Percentiles rank a stretch among this genome's conserved stretches.
Evolutionary conservation across 2,329 filamentous ascomycete species (phyloP).

Genomic region (Microsporum ferrugineum): DNA sequence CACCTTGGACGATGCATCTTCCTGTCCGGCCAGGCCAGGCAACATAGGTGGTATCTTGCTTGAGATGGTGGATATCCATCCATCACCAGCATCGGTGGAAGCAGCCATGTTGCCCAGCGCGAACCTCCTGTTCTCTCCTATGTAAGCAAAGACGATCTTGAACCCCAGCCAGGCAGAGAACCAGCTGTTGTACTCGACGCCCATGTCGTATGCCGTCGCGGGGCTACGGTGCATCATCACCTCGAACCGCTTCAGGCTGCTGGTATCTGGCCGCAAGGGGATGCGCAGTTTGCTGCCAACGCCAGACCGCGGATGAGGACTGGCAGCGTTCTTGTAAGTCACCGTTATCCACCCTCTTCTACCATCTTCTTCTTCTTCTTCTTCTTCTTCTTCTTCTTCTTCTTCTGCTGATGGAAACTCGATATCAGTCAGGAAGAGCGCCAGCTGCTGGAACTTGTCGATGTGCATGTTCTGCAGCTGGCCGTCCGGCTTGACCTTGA

Average conservation of each 20-base stretch:
- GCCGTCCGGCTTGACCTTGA: slow-evolving; percentile 36
- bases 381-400: slow-evolving; percentile 17
- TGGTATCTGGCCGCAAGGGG: slow-evolving; percentile 44
- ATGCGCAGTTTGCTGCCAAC: slow-evolving; percentile 39
- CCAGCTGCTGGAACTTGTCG: slow-evolving; percentile 46
- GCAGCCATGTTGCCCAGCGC: slow-evolving; percentile 49
- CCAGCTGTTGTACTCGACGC: slow-evolving; percentile 49
- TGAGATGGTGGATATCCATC: slow-evolving; percentile 15
- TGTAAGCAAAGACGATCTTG: slow-evolving; percentile 49
- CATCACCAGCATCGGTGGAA: slow-evolving; percentile 13
- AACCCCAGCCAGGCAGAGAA: slow-evolving; percentile 58
- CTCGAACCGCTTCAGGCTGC: slow-evolving; percentile 37
- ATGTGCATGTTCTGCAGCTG: slow-evolving; percentile 50
- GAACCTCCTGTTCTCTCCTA: slow-evolving; percentile 49
- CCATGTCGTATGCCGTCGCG: slow-evolving; percentile 53
- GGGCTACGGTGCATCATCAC: slow-evolving; percentile 51
- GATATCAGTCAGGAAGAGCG: slow-evolving; percentile 53
- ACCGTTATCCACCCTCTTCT: slow-evolving; percentile 25
- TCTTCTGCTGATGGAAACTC: slow-evolving; percentile 19
- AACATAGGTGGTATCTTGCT: slow-evolving; percentile 4
- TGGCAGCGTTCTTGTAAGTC: slow-evolving; percentile 25
- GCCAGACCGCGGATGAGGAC: background rate
- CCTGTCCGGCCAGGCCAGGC: background rate
- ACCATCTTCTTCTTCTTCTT: background rate
- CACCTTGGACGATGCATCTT: slow-evolving; percentile 25